A percentile compares a stretch with the other conserved stretches of the same genome.
Conservation (phyloP, 805 yeast genomes). For the Saturnispora serradocipensis region DNA sequence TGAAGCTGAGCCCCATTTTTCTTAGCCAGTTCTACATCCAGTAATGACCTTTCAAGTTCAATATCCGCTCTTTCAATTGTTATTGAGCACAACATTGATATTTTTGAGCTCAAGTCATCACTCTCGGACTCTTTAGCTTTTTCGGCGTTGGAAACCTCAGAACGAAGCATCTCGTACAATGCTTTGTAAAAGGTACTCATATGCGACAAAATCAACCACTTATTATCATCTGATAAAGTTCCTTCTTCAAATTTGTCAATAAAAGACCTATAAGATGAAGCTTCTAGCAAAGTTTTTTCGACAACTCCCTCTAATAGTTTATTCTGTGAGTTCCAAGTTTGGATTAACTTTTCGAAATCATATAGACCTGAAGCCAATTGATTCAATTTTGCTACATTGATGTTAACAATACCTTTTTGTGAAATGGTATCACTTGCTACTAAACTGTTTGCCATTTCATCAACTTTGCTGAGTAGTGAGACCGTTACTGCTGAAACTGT, state of each 20-base stretch:
- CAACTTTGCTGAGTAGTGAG: constrained; percentile 13
- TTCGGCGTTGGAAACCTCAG: constrained; percentile 16
- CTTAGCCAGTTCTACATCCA: constrained; percentile 25
- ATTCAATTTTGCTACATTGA: constrained; percentile 25
- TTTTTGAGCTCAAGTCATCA: constrained; percentile 17
- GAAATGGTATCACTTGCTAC: neutral
- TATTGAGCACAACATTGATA: constrained; percentile 32
- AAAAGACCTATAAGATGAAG: constrained; percentile 36
- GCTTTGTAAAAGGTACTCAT: constrained; percentile 32
- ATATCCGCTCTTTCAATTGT: constrained; percentile 45
- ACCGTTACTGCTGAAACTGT: neutral
- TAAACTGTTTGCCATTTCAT: constrained; percentile 11
- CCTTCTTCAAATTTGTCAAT: constrained; percentile 27
- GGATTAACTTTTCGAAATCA: constrained; percentile 22
- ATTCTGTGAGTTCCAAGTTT: constrained; percentile 28
- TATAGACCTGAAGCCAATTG: constrained; percentile 23
- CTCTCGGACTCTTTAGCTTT: constrained; percentile 10
- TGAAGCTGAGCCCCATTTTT: constrained; percentile 27
- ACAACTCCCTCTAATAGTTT: constrained; percentile 22
- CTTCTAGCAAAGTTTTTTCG: constrained; percentile 33
- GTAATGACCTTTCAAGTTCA: constrained; percentile 39
- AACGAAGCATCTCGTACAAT: constrained; percentile 30
- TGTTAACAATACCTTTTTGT: constrained; percentile 22
- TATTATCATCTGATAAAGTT: constrained; percentile 13
- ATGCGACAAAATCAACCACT: constrained; percentile 33